phyloP scores from a whole-genome alignment of 371 early-diverging fungal genomes.

The Rhizomucor pusillus region DNA sequence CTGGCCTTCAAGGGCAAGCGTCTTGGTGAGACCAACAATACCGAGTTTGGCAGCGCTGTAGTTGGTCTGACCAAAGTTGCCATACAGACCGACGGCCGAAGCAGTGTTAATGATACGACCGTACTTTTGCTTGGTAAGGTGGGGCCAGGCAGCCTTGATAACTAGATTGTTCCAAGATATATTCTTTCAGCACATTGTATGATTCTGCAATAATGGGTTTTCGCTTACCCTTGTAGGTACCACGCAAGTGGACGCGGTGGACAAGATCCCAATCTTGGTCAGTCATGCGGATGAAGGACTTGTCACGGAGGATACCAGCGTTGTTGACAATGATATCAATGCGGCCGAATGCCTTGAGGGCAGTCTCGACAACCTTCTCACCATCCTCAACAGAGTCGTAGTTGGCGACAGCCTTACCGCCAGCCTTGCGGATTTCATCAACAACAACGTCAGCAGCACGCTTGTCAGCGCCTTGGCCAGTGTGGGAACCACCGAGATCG shows the following conservation, averaged over 20 bases:
- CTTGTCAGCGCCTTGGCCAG: slow-evolving; percentile 59
- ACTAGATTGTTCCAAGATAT: slow-evolving; percentile 24
- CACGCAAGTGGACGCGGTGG: slow-evolving; percentile 89
- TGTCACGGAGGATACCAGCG: slow-evolving; percentile 97
- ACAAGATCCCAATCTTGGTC: slow-evolving; percentile 97
- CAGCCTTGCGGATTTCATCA: slow-evolving; percentile 86
- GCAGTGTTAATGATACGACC: slow-evolving; percentile 88
- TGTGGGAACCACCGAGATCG: slow-evolving; percentile 74
- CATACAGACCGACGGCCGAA: slow-evolving; percentile 96
- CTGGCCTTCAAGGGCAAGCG: slow-evolving; percentile 92
- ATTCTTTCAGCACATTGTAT: background rate
- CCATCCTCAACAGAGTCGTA: slow-evolving; percentile 97
- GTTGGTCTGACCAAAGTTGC: slow-evolving; percentile 99
- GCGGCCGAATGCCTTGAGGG: slow-evolving; percentile 92
- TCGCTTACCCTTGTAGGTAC: slow-evolving; percentile 79
- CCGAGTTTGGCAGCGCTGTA: slow-evolving; percentile 95
- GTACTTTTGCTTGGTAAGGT: slow-evolving; percentile 92
- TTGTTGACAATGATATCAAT: slow-evolving; percentile 97
- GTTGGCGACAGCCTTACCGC: slow-evolving; percentile 97
- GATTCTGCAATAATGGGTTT: too few species aligned
- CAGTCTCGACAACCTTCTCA: slow-evolving; percentile 95
- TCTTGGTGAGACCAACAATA: slow-evolving; percentile 85
- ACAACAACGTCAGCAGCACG: slow-evolving; percentile 97
- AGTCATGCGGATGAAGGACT: slow-evolving; percentile 92
- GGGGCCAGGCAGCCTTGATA: slow-evolving; percentile 95